A percentile compares a stretch with the other conserved stretches of the same genome.
Conservation (phyloP, 148 eudicot genomes). For the Talinum fruticosum region DNA sequence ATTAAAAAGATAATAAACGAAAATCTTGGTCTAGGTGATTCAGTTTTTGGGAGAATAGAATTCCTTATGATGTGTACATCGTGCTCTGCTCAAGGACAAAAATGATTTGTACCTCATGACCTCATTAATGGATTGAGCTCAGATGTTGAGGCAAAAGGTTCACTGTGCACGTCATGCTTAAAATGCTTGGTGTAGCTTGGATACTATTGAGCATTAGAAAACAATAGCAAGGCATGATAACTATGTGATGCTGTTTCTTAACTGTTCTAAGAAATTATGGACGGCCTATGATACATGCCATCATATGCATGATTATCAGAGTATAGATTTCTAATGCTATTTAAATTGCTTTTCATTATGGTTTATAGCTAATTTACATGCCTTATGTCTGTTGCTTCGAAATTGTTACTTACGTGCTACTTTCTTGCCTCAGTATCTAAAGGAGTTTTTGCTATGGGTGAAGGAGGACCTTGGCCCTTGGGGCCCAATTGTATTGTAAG, state of each 20-base stretch:
- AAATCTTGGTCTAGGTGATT: neutral
- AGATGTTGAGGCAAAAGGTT: neutral
- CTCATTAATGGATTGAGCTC: neutral
- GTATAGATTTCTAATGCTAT: neutral
- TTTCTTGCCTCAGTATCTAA: slow-evolving; percentile 53
- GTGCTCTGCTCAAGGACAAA: neutral
- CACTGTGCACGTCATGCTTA: neutral
- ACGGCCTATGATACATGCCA: neutral
- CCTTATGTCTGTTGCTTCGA: neutral
- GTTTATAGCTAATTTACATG: neutral
- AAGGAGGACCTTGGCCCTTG: slow-evolving; percentile 95
- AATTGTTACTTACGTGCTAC: slow-evolving; percentile 15
- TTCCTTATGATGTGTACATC: neutral
- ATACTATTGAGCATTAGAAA: neutral
- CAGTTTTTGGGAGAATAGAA: neutral
- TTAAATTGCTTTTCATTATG: neutral
- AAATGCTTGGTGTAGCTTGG: neutral
- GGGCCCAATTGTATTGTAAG: slow-evolving; percentile 96
- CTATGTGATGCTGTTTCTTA: neutral
- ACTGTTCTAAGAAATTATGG: neutral
- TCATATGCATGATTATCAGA: neutral
- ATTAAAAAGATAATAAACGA: neutral
- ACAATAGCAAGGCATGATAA: neutral
- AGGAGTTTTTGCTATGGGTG: slow-evolving; percentile 79
- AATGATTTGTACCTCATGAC: neutral